Evolutionary conservation across 202 grass and related monocot genomes (phyloP).

Genomic region (Schoenoplectus tabernaemontani): DNA sequence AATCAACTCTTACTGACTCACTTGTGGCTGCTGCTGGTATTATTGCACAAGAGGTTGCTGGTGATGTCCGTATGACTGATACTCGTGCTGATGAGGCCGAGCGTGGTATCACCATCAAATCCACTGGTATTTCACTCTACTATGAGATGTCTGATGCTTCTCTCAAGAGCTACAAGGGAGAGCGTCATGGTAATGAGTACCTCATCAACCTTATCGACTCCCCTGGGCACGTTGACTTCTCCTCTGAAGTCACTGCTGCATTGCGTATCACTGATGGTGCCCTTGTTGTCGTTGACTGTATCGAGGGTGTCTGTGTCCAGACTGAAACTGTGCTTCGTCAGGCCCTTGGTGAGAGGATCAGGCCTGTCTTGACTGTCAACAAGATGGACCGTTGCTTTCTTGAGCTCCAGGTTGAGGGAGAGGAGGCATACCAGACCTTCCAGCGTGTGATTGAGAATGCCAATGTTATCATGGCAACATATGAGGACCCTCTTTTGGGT

Average conservation of each 20-base stretch:
- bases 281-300: conserved; percentile 51
- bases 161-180: conserved; percentile 36
- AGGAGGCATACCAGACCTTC: conserved; percentile 63
- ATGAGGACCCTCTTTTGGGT: conserved; percentile 45
- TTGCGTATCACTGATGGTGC: conserved; percentile 60
- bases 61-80: conserved; percentile 65
- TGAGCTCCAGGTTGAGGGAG: conserved; percentile 58
- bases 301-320: conserved; percentile 61
- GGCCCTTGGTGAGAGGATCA: conserved; percentile 60
- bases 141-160: conserved; percentile 50
- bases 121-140: conserved; percentile 60
- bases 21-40: conserved; percentile 63
- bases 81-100: conserved; percentile 66
- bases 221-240: conserved; percentile 62
- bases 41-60: conserved; percentile 63
- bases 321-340: conserved; percentile 63
- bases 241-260: conserved; percentile 50
- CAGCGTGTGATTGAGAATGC: conserved; percentile 52
- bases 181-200: conserved; percentile 39
- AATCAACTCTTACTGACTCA: conserved; percentile 70
- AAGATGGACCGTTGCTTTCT: conserved; percentile 73
- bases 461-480: conserved; percentile 61
- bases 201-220: conserved; percentile 65
- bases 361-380: conserved; percentile 63
- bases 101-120: conserved; percentile 68